These are phyloP conservation scores for Zymoseptoria passerinii DNA, from an alignment of 2,329 filamentous ascomycete genomes.

Conservation along the genomic window DNA sequence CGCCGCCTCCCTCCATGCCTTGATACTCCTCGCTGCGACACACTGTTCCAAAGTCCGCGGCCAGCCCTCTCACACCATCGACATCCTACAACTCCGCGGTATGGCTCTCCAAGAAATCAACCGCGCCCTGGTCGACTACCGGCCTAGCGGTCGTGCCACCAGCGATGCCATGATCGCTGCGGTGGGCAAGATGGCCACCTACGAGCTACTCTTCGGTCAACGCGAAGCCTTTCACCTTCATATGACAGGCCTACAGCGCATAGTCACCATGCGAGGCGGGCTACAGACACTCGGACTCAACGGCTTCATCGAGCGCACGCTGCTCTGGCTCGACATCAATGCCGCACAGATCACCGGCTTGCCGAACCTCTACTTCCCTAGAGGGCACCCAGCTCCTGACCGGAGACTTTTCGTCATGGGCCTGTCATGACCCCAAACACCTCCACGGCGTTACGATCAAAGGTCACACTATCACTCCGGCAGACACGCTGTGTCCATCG, in stretches of 20 bases:
- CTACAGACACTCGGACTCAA: conserved; percentile 36
- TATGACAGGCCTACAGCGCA: conserved; percentile 39
- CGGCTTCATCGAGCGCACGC: conserved; percentile 40
- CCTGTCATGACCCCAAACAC: not conserved
- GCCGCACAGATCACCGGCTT: conserved; percentile 20
- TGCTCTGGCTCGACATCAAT: conserved; percentile 42
- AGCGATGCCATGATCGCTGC: conserved; percentile 41
- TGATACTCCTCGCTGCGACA: conserved; percentile 36
- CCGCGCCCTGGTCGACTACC: conserved; percentile 28
- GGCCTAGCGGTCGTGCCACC: conserved; percentile 17
- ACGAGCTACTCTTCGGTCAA: conserved; percentile 45
- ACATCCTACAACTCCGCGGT: conserved; percentile 37
- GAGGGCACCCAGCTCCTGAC: conserved; percentile 13
- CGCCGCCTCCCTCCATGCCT: conserved; percentile 33
- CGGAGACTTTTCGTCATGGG: conserved; percentile 15
- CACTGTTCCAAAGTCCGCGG: conserved; percentile 31
- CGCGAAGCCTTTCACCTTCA: conserved; percentile 38
- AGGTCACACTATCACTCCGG: not conserved
- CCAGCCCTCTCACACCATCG: conserved; percentile 26
- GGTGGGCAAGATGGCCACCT: conserved; percentile 45
- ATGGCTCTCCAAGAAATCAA: conserved; percentile 41
- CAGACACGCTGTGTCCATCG: not conserved
- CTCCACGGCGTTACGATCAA: not conserved
- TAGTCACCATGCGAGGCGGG: conserved; percentile 41
- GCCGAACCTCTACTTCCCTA: conserved; percentile 23